These are phyloP conservation scores for Sungouiella thailandica DNA, from an alignment of 805 yeast species.

Conservation along the genomic window DNA sequence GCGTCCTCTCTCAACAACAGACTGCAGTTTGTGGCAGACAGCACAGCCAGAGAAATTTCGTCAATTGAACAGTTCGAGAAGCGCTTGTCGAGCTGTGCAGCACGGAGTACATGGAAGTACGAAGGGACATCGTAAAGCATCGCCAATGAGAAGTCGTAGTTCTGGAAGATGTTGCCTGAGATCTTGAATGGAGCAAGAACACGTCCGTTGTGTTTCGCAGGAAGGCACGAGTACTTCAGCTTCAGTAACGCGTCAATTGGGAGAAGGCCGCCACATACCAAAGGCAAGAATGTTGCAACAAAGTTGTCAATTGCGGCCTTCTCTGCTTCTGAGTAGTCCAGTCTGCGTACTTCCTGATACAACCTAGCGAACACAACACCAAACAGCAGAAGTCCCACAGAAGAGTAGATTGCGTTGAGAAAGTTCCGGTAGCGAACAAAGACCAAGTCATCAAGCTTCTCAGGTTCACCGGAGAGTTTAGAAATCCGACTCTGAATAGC, in stretches of 20 bases:
- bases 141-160: slow-evolving; percentile 6
- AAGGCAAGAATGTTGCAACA: slow-evolving; percentile 2
- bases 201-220: slow-evolving; percentile 1
- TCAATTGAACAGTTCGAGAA: neutral
- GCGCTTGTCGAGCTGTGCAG: neutral
- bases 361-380: slow-evolving; percentile 3
- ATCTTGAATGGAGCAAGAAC: slow-evolving; percentile 2
- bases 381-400: slow-evolving; percentile 1
- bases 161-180: slow-evolving; percentile 3
- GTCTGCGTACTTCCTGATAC: neutral
- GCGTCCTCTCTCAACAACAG: neutral
- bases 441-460: slow-evolving; percentile 1
- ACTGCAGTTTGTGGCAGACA: neutral
- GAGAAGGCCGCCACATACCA: slow-evolving; percentile 3
- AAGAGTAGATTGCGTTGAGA: slow-evolving; percentile 1
- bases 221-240: slow-evolving; percentile 4
- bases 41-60: slow-evolving; percentile 1
- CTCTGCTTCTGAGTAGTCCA: neutral
- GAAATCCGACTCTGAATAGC: slow-evolving; percentile 1
- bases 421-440: slow-evolving; percentile 2
- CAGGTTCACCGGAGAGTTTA: neutral
- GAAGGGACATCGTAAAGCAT: slow-evolving; percentile 2
- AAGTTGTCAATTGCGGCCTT: neutral
- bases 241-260: neutral
- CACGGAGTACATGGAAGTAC: slow-evolving; percentile 1